phyloP scores from a whole-genome alignment of 768 basidiomycete species.

The Cyclocybe cylindracea region DNA sequence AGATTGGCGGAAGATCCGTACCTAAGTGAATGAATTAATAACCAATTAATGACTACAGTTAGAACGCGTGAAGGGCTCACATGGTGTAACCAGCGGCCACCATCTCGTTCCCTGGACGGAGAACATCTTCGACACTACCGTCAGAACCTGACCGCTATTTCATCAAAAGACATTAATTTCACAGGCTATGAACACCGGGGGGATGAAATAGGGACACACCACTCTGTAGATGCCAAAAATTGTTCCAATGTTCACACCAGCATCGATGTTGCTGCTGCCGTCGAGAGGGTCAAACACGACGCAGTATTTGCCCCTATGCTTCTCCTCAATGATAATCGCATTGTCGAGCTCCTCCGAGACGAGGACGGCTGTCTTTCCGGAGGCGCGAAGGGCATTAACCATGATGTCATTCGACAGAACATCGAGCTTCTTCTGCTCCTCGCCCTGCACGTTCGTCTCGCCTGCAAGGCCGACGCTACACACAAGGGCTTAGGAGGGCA shows the following conservation, averaged over 20 bases:
- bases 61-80: conserved; percentile 44
- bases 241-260: conserved; percentile 96
- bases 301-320: conserved; percentile 85
- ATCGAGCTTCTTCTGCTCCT: conserved; percentile 99
- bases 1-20: conserved; percentile 95
- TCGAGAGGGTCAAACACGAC: conserved; percentile 99
- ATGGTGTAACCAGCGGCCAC: conserved; percentile 98
- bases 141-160: conserved; percentile 69
- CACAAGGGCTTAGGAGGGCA: conserved; percentile 4
- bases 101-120: conserved; percentile 94
- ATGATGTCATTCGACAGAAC: conserved; percentile 99
- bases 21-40: conserved; percentile 29
- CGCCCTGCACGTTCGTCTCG: conserved; percentile 95
- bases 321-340: conserved; percentile 86
- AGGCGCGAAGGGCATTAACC: conserved; percentile 94
- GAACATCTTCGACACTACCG: conserved; percentile 84
- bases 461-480: conserved; percentile 95
- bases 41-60: background rate
- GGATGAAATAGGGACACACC: conserved; percentile 47
- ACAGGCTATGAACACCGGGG: background rate
- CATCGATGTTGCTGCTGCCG: conserved; percentile 96
- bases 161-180: conserved; percentile 1
- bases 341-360: conserved; percentile 96
- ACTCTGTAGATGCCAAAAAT: conserved; percentile 97
- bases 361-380: conserved; percentile 95